Conservation (phyloP, 164 flowering plant species). For the Malania oleifera region DNA sequence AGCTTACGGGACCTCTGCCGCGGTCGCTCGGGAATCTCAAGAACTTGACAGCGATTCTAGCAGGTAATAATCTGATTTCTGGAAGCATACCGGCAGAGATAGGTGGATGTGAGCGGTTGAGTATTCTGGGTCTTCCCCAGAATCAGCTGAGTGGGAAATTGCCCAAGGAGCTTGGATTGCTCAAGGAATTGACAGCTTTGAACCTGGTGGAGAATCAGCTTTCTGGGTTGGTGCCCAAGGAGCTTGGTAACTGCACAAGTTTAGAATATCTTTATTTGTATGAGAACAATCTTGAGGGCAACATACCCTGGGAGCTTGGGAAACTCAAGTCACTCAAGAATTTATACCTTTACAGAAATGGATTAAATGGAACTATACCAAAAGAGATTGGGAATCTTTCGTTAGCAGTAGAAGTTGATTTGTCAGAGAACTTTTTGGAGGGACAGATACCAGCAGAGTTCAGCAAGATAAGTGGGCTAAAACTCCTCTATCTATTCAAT, state of each 20-base stretch:
- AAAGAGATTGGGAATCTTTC: background rate
- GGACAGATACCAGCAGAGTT: constrained; percentile 3
- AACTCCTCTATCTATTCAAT: background rate
- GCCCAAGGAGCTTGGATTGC: background rate
- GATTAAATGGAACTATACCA: background rate
- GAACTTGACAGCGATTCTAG: no score
- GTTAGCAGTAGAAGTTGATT: background rate
- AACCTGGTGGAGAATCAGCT: background rate
- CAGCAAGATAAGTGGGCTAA: background rate
- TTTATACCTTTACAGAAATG: background rate
- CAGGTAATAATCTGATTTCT: no score
- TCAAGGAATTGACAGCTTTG: background rate
- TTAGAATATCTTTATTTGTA: background rate
- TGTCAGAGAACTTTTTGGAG: background rate
- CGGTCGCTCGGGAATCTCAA: no score
- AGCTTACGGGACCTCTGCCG: no score
- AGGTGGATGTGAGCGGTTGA: background rate
- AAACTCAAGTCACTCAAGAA: background rate
- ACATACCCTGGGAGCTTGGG: constrained; percentile 1
- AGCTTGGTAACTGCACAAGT: constrained; percentile 1
- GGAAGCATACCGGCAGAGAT: background rate
- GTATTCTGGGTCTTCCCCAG: background rate
- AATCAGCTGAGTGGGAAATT: background rate
- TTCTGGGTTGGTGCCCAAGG: background rate
- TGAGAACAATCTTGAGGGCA: background rate